These are phyloP conservation scores for Neospora caninum DNA, from an alignment of 169 alveolate genomes.

Conservation along the genomic window DNA sequence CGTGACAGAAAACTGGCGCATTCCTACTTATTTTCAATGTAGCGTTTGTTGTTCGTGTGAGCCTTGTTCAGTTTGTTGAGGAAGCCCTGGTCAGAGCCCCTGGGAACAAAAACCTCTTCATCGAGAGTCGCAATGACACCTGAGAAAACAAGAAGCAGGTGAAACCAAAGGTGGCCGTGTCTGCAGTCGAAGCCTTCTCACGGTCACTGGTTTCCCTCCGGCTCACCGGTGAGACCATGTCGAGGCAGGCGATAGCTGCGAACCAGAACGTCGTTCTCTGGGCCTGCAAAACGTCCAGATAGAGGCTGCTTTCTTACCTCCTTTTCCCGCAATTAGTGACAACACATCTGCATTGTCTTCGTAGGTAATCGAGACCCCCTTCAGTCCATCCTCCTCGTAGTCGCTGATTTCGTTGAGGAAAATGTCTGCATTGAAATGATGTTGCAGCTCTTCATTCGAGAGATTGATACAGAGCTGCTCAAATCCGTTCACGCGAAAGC, in stretches of 20 bases:
- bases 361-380: conserved; percentile 1
- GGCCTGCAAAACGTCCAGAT: not conserved
- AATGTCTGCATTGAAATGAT: conserved; percentile 88
- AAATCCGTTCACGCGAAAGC: conserved; percentile 93
- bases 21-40: conserved; percentile 11
- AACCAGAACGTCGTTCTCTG: no score
- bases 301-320: conserved; percentile 31
- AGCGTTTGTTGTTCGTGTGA: not conserved
- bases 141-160: not conserved
- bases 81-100: conserved; percentile 61
- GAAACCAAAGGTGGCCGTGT: no score
- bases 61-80: conserved; percentile 31
- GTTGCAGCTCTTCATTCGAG: conserved; percentile 97
- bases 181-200: no score
- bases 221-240: no score
- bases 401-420: conserved; percentile 46
- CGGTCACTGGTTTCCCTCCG: no score
- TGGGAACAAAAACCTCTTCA: conserved; percentile 62
- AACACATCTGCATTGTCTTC: conserved; percentile 47
- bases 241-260: no score
- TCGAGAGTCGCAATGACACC: conserved; percentile 49
- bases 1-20: no score
- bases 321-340: conserved; percentile 46
- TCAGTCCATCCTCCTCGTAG: conserved; percentile 40
- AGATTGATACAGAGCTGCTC: conserved; percentile 98